Evolutionary conservation across 2,329 filamentous ascomycete genomes (phyloP), one percentile per base, ranked within the genome.

Genomic region (Teratosphaeria viscida): DNA sequence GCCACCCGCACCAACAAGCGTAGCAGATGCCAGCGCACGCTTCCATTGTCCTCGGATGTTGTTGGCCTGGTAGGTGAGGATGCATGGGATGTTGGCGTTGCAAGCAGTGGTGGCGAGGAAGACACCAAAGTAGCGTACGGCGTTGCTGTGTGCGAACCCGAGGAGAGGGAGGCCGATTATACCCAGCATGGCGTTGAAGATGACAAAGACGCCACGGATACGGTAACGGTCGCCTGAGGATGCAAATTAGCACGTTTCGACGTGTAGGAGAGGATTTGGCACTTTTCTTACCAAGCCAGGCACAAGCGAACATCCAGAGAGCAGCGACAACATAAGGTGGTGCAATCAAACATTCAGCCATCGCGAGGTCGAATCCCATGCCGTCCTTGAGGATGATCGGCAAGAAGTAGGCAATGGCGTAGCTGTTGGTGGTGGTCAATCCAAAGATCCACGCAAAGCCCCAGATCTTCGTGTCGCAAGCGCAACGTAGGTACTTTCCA

Each of bases 1-100:
- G 2, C 88, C 89, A 7, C 89, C 89, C 56, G 88, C 84, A 1
- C 86, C 87, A 3, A 94, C 87, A 2, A 92, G 80, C 0, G 85
- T 87, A 2, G 89, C 88, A 61, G 84, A 88, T 71, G 84, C 86
- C 65, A 94, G 86, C 0, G 89, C 89, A 55, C 90, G 84, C 77
- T 92, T 95, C 89, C 89, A 95, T 75, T 94, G 89, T 0, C 89
- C 90, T 57, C 88, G 85, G 68, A 95, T 87, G 74, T 95, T 95
- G 75, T 92, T 94, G 52, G 89, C 88, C 76, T 92, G 89, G 76
- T 90, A 94, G 0, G 88, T 82, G 77, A 95, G 84, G 54, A 84
- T 79, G 1, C 84, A 79, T 0, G 90, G 90, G 4, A 92, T 79
- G 70, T 94, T 69, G 64, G 85, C 65, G 55, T 72, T 72, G 60